A percentile compares a stretch with the other conserved stretches of the same genome.
These are phyloP conservation scores for Lachancea quebecensis DNA, from an alignment of 805 yeast species.

Conservation along the genomic window DNA sequence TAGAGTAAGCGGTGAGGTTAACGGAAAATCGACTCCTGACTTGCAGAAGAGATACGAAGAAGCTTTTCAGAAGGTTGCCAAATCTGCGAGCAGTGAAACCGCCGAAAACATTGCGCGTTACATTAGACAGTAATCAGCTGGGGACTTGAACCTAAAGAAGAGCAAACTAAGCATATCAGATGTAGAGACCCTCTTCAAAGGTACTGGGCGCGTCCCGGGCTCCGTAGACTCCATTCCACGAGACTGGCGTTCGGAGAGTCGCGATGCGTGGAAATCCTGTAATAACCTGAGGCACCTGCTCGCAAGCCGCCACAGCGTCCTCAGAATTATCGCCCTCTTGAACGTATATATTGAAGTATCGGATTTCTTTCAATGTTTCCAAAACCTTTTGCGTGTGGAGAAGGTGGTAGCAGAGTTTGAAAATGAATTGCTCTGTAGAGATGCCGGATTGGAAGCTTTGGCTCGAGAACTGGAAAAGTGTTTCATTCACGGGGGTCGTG, in stretches of 20 bases:
- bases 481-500: conserved; percentile 13
- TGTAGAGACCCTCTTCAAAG: conserved; percentile 66
- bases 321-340: conserved; percentile 85
- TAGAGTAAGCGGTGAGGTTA: conserved; percentile 51
- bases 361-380: conserved; percentile 20
- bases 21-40: conserved; percentile 36
- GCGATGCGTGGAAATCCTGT: conserved; percentile 18
- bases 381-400: conserved; percentile 12
- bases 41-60: conserved; percentile 65
- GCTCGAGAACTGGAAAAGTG: conserved; percentile 17
- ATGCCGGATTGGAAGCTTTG: conserved; percentile 25
- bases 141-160: no score
- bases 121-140: conserved; percentile 37
- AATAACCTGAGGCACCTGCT: conserved; percentile 19
- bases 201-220: conserved; percentile 58
- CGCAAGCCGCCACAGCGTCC: conserved; percentile 45
- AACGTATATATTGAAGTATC: conserved; percentile 52
- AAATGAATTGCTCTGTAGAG: conserved; percentile 24
- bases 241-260: conserved; percentile 50
- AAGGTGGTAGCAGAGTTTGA: conserved; percentile 25
- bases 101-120: conserved; percentile 70
- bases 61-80: conserved; percentile 60
- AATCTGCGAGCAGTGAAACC: conserved; percentile 54
- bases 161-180: conserved; percentile 9
- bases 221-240: conserved; percentile 88